Percentiles rank a stretch among this genome's conserved stretches.
phyloP scores from a whole-genome alignment of 768 basidiomycete species.

The Boletus pseudo-olivaceus region DNA sequence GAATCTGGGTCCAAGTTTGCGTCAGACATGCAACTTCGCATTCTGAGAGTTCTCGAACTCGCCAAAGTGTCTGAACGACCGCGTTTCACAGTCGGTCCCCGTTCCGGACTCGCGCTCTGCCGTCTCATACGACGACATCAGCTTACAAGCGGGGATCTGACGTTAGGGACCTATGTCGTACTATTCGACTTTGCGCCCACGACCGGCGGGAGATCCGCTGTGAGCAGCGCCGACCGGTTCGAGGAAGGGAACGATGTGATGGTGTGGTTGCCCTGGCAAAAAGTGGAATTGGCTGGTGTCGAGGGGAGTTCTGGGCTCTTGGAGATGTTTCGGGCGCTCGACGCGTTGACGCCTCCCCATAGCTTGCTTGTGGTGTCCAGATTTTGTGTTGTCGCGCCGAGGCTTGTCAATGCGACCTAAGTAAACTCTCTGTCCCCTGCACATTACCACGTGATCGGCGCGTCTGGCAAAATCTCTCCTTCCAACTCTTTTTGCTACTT shows the following conservation, averaged over 20 bases:
- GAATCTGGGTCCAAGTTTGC: conserved; percentile 28
- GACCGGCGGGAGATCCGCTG: conserved; percentile 20
- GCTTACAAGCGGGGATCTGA: conserved; percentile 15
- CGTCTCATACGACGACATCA: conserved; percentile 27
- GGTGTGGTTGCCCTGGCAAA: conserved; percentile 53
- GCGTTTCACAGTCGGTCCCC: conserved; percentile 24
- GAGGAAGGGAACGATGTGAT: conserved; percentile 39
- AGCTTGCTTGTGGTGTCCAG: conserved; percentile 30
- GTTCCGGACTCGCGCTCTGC: conserved; percentile 43
- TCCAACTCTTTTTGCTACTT: not conserved
- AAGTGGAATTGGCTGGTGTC: conserved; percentile 27
- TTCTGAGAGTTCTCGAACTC: conserved; percentile 42
- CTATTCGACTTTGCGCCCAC: conserved; percentile 36
- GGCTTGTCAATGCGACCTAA: not conserved
- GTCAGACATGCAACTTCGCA: conserved; percentile 42
- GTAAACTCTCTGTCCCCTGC: not conserved
- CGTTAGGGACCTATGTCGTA: conserved; percentile 31
- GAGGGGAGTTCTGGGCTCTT: conserved; percentile 11
- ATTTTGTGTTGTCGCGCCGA: conserved; percentile 20
- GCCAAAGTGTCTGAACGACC: conserved; percentile 28
- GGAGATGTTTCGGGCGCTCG: conserved; percentile 21
- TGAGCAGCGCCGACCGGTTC: conserved; percentile 38
- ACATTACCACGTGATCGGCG: conserved; percentile 18
- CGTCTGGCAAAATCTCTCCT: not conserved
- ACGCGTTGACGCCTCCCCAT: conserved; percentile 28